These are phyloP conservation scores for Xylaria nigripes DNA, from an alignment of 495 filamentous ascomycete species.

Conservation along the genomic window DNA sequence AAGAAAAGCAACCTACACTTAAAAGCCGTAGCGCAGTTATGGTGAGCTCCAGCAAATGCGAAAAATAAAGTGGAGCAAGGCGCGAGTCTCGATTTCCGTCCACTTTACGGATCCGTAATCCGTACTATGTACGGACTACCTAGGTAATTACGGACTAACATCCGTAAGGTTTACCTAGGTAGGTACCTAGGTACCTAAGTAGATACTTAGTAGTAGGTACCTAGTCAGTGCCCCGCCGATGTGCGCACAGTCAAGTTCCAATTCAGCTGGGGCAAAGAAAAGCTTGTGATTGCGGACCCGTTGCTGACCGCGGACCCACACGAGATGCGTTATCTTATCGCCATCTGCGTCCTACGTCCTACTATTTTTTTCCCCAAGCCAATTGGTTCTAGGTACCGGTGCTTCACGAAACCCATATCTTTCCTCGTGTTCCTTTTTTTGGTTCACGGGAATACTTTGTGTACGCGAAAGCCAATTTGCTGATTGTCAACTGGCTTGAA, in stretches of 20 bases:
- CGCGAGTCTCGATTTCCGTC: no score
- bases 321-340: constrained; percentile 13
- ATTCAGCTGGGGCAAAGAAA: no score
- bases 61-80: no score
- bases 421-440: background rate
- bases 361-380: constrained; percentile 5
- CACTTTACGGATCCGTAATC: no score
- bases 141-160: no score
- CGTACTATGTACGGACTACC: no score
- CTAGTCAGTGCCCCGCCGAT: no score
- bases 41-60: no score
- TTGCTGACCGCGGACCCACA: background rate
- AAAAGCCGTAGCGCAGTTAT: no score
- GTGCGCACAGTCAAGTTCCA: no score
- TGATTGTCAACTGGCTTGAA: background rate
- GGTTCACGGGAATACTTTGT: background rate
- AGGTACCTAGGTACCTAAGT: background rate
- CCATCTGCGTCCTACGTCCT: background rate
- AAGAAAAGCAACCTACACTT: background rate
- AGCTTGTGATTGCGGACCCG: background rate
- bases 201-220: background rate
- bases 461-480: background rate
- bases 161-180: background rate
- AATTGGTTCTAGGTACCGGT: background rate
- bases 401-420: background rate